A percentile compares a stretch with the other conserved stretches of the same genome.
These are phyloP conservation scores for Elymus sibiricus DNA, from an alignment of 176 grass and related monocot species.

Conservation along the genomic window DNA sequence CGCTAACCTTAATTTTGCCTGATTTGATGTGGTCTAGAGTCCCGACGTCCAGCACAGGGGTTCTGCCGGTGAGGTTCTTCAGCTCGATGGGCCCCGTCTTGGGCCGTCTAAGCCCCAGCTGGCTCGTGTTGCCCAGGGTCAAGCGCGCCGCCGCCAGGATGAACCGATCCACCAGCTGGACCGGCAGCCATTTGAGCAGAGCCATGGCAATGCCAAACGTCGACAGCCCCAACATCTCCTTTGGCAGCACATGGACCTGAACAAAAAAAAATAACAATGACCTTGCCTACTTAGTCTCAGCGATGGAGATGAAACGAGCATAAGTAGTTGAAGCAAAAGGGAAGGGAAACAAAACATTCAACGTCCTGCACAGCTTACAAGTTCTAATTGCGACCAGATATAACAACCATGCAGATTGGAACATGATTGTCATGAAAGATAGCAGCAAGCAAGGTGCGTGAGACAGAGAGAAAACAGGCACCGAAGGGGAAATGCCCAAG, in stretches of 20 bases:
- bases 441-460: background rate
- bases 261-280: background rate
- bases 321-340: background rate
- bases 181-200: constrained; percentile 61
- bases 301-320: background rate
- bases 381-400: background rate
- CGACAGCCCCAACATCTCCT: constrained; percentile 78
- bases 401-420: constrained; percentile 26
- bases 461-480: background rate
- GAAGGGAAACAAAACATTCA: background rate
- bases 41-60: constrained; percentile 89
- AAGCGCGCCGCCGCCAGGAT: constrained; percentile 60
- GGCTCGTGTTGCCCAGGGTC: constrained; percentile 65
- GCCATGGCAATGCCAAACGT: constrained; percentile 84
- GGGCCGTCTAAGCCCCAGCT: constrained; percentile 69
- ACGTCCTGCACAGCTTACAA: too few species aligned
- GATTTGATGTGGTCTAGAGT: constrained; percentile 80
- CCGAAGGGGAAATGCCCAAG: background rate
- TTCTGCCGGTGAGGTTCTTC: constrained; percentile 87
- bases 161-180: constrained; percentile 62
- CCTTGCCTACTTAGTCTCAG: background rate
- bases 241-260: constrained; percentile 86
- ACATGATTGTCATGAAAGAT: background rate
- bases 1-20: constrained; percentile 87
- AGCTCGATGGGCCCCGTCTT: constrained; percentile 93